A percentile compares a stretch with the other conserved stretches of the same genome.
phyloP scores from a whole-genome alignment of 2,329 filamentous ascomycete species.

The Fusarium transvaalense region DNA sequence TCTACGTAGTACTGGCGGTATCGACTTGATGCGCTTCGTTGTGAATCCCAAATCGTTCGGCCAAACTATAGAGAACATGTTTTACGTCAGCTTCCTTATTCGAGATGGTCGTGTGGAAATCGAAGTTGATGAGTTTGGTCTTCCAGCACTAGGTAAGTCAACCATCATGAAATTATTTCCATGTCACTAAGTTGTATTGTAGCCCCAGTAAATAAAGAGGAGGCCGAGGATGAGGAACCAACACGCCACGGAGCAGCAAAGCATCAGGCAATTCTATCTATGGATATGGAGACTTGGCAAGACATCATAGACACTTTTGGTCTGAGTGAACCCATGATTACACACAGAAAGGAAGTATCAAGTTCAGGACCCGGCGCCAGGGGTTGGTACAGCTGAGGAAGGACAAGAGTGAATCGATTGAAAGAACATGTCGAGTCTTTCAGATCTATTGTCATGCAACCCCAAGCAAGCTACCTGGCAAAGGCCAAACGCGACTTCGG shows the following conservation, averaged over 20 bases:
- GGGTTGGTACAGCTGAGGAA: slow-evolving; percentile 73
- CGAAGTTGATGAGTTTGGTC: slow-evolving; percentile 75
- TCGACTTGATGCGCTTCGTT: slow-evolving; percentile 87
- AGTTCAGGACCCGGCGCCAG: slow-evolving; percentile 65
- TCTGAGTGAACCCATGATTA: slow-evolving; percentile 84
- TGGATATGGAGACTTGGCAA: slow-evolving; percentile 88
- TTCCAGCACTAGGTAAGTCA: slow-evolving; percentile 84
- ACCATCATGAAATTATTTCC: background rate
- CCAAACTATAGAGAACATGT: slow-evolving; percentile 96
- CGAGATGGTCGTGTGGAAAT: slow-evolving; percentile 84
- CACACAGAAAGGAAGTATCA: slow-evolving; percentile 76
- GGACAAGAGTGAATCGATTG: background rate
- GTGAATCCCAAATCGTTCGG: slow-evolving; percentile 92
- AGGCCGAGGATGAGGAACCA: slow-evolving; percentile 61
- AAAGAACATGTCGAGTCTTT: slow-evolving; percentile 8
- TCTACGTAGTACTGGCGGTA: slow-evolving; percentile 75
- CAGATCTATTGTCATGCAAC: slow-evolving; percentile 21
- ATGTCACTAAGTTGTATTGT: slow-evolving; percentile 32
- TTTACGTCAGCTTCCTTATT: slow-evolving; percentile 95
- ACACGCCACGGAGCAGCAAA: slow-evolving; percentile 69
- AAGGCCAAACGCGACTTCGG: slow-evolving; percentile 12
- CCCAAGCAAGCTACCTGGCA: slow-evolving; percentile 8
- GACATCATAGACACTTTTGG: slow-evolving; percentile 81
- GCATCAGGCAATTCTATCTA: slow-evolving; percentile 88
- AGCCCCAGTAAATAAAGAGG: slow-evolving; percentile 57